Evolutionary conservation across 106 monocot species (phyloP).

Genomic region (Dendrobium officinale): DNA sequence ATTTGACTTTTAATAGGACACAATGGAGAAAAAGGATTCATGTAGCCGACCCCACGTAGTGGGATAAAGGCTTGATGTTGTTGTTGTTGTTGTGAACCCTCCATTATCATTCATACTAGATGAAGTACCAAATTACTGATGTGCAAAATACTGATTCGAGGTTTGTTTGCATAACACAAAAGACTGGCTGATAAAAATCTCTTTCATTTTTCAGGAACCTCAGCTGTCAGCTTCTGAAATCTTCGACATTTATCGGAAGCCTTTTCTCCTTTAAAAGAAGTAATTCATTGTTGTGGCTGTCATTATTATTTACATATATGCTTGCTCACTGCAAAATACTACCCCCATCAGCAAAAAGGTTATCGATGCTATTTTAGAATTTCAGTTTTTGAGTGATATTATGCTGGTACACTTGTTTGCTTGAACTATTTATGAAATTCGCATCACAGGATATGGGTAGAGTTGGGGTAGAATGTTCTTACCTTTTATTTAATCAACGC

Average conservation of each 20-base stretch:
- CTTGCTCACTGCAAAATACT: not conserved
- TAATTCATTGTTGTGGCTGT: not conserved
- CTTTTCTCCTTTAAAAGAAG: conserved; percentile 36
- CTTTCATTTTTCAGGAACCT: conserved; percentile 40
- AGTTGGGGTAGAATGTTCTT: too few species aligned
- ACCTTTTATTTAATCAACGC: too few species aligned
- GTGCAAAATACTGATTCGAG: too few species aligned
- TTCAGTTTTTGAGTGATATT: not conserved
- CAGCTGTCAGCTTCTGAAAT: conserved; percentile 47
- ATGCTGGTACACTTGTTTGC: not conserved
- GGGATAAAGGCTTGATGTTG: too few species aligned
- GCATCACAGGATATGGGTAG: too few species aligned
- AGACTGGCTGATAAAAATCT: not conserved
- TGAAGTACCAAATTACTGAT: not conserved
- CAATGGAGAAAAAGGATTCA: too few species aligned
- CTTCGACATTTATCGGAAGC: conserved; percentile 43
- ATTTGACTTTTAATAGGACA: too few species aligned
- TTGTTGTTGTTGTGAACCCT: not conserved
- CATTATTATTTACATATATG: not conserved
- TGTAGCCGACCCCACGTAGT: too few species aligned
- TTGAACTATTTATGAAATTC: not conserved
- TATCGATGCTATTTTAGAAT: not conserved
- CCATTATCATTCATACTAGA: not conserved
- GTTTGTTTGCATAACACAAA: too few species aligned
- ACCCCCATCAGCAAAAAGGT: not conserved